Conservation (phyloP, 129 eudicot genomes). For the Mikania micrantha region DNA sequence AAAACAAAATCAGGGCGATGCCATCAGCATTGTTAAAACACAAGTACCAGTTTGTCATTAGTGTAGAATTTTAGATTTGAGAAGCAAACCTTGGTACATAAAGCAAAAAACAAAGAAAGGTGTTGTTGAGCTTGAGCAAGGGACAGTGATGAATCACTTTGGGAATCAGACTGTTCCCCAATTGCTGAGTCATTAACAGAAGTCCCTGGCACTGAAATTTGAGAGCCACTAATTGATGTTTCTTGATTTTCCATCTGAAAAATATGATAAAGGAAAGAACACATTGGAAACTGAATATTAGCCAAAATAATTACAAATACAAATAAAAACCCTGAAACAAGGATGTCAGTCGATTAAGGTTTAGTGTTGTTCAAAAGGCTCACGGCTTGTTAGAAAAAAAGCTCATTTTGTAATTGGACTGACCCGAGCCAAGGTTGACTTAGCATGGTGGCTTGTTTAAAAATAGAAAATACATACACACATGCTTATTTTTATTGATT, state of each 20-base stretch:
- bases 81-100: conserved; percentile 61
- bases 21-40: conserved; percentile 1
- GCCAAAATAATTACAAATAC: background rate
- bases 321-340: no score
- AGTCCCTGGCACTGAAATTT: conserved; percentile 49
- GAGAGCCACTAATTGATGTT: conserved; percentile 74
- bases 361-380: no score
- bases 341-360: no score
- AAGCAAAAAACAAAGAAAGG: conserved; percentile 77
- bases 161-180: conserved; percentile 35
- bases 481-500: no score
- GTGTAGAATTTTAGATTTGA: background rate
- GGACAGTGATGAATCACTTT: conserved; percentile 39
- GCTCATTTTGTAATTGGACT: no score
- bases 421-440: no score
- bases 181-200: conserved; percentile 32
- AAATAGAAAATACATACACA: no score
- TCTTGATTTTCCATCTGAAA: conserved; percentile 61
- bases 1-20: background rate
- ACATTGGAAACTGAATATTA: background rate
- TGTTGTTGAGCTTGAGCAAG: conserved; percentile 61
- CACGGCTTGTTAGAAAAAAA: no score
- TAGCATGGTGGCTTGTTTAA: no score
- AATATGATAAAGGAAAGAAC: background rate
- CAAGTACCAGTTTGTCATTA: background rate